phyloP scores from a whole-genome alignment of 31 red algal genomes.

The Asparagopsis taxiformis region DNA sequence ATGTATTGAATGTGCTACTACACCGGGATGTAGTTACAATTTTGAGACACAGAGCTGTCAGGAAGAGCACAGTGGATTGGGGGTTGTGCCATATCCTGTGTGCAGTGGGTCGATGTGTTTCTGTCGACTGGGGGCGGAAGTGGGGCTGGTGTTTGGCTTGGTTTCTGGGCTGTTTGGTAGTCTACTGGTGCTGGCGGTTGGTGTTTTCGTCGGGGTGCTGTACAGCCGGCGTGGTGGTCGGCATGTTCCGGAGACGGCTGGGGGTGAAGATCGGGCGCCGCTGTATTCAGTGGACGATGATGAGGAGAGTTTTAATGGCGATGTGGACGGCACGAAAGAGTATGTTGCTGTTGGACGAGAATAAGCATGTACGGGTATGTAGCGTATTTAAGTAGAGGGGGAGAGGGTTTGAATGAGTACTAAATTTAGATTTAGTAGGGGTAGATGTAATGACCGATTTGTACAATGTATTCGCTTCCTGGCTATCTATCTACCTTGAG shows the following conservation, averaged over 20 bases:
- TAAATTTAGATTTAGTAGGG: no score
- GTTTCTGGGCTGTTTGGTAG: conserved; percentile 15
- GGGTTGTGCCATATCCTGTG: conserved; percentile 48
- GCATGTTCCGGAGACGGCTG: conserved; percentile 4
- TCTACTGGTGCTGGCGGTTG: conserved; percentile 27
- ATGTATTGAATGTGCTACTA: conserved; percentile 46
- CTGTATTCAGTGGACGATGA: conserved; percentile 36
- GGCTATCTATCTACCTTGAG: no score
- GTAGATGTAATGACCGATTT: no score
- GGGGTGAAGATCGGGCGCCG: conserved; percentile 23
- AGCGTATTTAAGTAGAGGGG: no score
- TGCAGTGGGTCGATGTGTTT: conserved; percentile 41
- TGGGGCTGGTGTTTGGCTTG: conserved; percentile 38
- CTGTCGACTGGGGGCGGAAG: conserved; percentile 38
- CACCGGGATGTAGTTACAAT: conserved; percentile 29
- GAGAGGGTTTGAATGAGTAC: no score
- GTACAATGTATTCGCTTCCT: no score
- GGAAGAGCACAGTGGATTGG: conserved; percentile 2
- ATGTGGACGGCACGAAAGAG: no score
- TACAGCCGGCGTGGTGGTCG: conserved; percentile 13
- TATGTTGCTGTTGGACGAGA: no score
- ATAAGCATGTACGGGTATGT: no score
- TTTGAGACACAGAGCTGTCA: conserved; percentile 28
- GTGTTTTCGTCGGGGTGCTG: conserved; percentile 16
- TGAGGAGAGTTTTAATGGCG: no score